phyloP scores from a whole-genome alignment of 345 rosid species.

The Citropsis articulata region DNA sequence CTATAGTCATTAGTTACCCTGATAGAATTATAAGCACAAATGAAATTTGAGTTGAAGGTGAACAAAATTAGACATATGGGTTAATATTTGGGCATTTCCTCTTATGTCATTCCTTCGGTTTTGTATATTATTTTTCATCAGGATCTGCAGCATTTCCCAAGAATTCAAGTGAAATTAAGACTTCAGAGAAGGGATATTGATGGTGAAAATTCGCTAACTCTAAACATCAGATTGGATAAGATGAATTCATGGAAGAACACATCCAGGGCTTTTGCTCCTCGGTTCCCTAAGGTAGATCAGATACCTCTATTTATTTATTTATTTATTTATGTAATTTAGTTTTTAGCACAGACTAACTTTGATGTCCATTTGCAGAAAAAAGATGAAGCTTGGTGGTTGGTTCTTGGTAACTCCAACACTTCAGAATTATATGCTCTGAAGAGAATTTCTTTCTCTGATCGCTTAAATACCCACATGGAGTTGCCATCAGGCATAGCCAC shows the following conservation, averaged over 20 bases:
- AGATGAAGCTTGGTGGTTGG: constrained; percentile 99
- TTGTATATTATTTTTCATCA: constrained; percentile 20
- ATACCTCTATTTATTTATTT: neutral
- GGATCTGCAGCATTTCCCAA: constrained; percentile 86
- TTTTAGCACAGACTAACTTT: constrained; percentile 14
- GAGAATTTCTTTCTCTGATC: constrained; percentile 79
- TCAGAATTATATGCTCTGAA: constrained; percentile 77
- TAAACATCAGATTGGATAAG: constrained; percentile 72
- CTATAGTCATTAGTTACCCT: neutral
- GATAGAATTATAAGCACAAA: neutral
- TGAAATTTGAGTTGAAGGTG: neutral
- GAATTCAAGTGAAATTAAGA: constrained; percentile 58
- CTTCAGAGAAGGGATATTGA: constrained; percentile 49
- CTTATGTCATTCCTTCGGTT: neutral
- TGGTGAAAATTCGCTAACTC: constrained; percentile 32
- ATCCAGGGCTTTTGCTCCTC: constrained; percentile 80
- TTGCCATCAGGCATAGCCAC: constrained; percentile 51
- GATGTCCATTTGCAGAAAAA: constrained; percentile 49
- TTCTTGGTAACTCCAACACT: constrained; percentile 69
- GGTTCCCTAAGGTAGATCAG: constrained; percentile 78
- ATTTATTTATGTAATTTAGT: neutral
- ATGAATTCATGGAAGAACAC: constrained; percentile 48
- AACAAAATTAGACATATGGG: neutral
- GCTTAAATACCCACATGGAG: constrained; percentile 65
- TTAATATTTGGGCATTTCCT: neutral